phyloP scores from a whole-genome alignment of 139 green algal genomes.

The Penium margaritaceum region DNA sequence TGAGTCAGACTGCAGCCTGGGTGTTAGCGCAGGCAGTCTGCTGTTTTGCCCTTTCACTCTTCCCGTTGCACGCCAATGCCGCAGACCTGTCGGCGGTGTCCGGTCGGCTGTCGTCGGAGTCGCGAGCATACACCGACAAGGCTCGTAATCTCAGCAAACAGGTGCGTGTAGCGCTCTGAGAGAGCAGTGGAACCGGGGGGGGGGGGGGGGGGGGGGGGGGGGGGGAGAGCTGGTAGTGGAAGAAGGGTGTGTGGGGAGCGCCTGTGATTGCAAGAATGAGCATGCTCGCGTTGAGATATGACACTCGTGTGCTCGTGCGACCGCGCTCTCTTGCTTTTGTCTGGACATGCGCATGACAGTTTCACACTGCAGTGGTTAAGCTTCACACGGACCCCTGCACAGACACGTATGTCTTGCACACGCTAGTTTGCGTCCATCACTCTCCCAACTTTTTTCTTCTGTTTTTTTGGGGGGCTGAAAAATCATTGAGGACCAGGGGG shows the following conservation, averaged over 20 bases:
- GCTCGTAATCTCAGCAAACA: conserved; percentile 81
- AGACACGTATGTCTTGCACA: too few relatives aligned
- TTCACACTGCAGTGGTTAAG: too few relatives aligned
- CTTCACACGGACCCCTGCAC: too few relatives aligned
- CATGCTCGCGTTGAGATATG: background rate
- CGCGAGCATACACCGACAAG: conserved; percentile 70
- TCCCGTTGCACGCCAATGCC: background rate
- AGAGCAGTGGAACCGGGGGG: background rate
- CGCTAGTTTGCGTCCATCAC: too few relatives aligned
- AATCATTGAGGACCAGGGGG: too few relatives aligned
- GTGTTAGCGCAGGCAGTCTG: background rate
- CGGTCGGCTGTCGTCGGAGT: conserved; percentile 69
- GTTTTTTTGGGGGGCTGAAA: too few relatives aligned
- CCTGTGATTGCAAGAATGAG: background rate
- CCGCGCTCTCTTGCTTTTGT: background rate
- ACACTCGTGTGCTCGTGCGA: background rate
- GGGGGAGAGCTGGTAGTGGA: background rate
- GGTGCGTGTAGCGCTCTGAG: conserved; percentile 21
- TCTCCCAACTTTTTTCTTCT: too few relatives aligned
- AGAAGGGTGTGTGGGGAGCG: background rate
- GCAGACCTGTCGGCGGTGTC: conserved; percentile 75
- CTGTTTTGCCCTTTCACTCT: too few relatives aligned
- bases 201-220: too few relatives aligned
- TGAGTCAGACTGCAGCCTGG: too few relatives aligned
- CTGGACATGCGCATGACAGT: too few relatives aligned